Conservation (phyloP, 2,329 filamentous ascomycete genomes). For the Hymenoscyphus repandus region DNA sequence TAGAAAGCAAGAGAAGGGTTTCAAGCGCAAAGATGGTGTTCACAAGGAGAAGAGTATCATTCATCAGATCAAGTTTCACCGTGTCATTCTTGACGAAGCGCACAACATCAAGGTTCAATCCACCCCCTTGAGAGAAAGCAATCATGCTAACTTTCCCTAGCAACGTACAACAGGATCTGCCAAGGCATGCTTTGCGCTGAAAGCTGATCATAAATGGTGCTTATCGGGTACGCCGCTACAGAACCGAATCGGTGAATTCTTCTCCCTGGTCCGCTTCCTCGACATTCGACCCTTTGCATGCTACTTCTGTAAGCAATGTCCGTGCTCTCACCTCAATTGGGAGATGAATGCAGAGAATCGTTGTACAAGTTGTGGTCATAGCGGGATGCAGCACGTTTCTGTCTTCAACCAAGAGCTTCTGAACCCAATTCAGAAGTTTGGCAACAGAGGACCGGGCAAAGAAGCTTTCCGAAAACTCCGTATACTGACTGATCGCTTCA, state of each 20-base stretch:
- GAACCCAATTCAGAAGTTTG: conserved; percentile 69
- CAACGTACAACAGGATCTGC: conserved; percentile 84
- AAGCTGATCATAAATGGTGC: conserved; percentile 90
- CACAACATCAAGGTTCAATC: conserved; percentile 76
- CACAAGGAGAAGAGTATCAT: conserved; percentile 77
- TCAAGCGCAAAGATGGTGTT: conserved; percentile 71
- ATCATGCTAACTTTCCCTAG: conserved; percentile 34
- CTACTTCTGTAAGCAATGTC: conserved; percentile 87
- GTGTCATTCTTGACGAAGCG: conserved; percentile 89
- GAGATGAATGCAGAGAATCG: conserved; percentile 63
- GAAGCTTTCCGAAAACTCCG: conserved; percentile 77
- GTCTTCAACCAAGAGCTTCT: conserved; percentile 94
- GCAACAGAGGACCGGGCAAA: conserved; percentile 55
- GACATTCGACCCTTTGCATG: conserved; percentile 84
- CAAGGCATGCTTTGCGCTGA: conserved; percentile 88
- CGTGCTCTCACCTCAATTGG: conserved; percentile 82
- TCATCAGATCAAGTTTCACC: conserved; percentile 81
- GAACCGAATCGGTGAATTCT: conserved; percentile 95
- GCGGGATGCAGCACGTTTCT: conserved; percentile 54
- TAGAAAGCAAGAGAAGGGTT: conserved; percentile 88
- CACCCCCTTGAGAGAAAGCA: not conserved
- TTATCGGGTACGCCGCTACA: conserved; percentile 92
- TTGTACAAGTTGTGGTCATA: conserved; percentile 64
- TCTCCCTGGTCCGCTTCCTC: conserved; percentile 88
- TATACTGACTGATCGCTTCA: conserved; percentile 85